These are phyloP conservation scores for Colletotrichum neosansevieriae DNA, from an alignment of 2,329 filamentous ascomycete species.

Conservation along the genomic window DNA sequence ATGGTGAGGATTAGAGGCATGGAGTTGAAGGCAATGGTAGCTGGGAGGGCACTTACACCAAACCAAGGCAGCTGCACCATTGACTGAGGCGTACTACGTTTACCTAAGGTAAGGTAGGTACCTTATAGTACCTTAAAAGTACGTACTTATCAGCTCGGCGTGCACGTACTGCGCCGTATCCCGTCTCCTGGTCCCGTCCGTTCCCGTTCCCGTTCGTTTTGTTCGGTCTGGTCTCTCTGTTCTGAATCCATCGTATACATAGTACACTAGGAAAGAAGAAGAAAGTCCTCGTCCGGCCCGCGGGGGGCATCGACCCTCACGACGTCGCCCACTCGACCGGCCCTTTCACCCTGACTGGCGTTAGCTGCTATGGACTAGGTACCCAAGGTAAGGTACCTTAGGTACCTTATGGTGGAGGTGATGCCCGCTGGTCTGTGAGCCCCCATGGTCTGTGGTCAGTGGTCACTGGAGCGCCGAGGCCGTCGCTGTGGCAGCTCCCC, in stretches of 20 bases:
- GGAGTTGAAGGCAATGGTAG: too few relatives aligned
- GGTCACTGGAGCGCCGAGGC: constrained; percentile 24
- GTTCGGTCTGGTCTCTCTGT: constrained; percentile 11
- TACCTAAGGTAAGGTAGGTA: neutral
- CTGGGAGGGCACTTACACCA: too few relatives aligned
- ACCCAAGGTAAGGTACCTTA: constrained; percentile 1
- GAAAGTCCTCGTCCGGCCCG: neutral
- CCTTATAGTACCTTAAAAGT: neutral
- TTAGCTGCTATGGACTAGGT: constrained; percentile 5
- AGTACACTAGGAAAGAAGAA: neutral
- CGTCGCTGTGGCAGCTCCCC: constrained; percentile 20
- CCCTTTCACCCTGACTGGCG: constrained; percentile 32
- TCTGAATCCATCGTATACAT: neutral
- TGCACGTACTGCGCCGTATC: constrained; percentile 29
- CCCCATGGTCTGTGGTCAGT: constrained; percentile 35
- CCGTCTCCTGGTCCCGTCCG: constrained; percentile 12
- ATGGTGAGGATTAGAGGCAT: neutral
- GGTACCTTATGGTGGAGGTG: too few relatives aligned
- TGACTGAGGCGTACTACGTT: too few relatives aligned
- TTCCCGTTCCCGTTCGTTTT: neutral
- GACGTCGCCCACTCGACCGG: constrained; percentile 38
- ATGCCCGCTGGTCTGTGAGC: neutral
- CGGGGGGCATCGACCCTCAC: constrained; percentile 2
- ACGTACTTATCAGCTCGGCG: neutral
- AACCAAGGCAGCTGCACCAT: too few relatives aligned